Base-by-base conservation (phyloP, 2,329 filamentous ascomycete species). In the Neofusicoccum kwambonambiense region DNA sequence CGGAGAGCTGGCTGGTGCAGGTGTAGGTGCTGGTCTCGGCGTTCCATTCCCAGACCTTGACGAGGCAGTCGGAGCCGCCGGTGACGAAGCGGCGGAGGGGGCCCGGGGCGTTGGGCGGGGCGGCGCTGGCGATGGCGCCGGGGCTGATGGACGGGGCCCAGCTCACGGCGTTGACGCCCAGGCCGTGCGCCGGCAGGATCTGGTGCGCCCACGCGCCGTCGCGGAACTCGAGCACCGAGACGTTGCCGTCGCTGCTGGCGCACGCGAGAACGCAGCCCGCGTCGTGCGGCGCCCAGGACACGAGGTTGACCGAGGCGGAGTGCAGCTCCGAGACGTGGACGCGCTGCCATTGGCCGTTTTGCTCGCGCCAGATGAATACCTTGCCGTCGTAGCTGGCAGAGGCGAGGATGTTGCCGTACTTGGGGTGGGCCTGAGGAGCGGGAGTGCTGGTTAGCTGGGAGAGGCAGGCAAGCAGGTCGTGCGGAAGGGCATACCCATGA, bases 281-380 rank as follows among this genome's bases (percentile, higher is more conserved):
- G 80, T 98, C 95, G 74, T 97, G 94, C 0, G 95, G 95, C n/a
- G 93, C 91, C 95, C 95, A 99, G 39, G 93, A 89, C 57, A 99
- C 92, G 73, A 96, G 91, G 83, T 99, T 99, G 73, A 99, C 95
- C 60, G 90, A 95, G 57, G 94, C 94, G 78, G 94, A 96, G 87
- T 98, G 94, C 63, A 94, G 86, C 68, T 91, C 89, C 76, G 96
- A 96, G 74, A 96, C 92, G 82, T 95, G 96, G 78, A 97, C 92
- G 76, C 90, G 89, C 74, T 93, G 90, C 81, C 81, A 84, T 66
- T 76, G 72, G 68, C 71, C 72, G 47, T 72, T 71, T 78, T 93
- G 90, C 80, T 99, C 95, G 78, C 93, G 92, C 93, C 94, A 99
- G 84, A 99, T 96, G 78, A 98, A 89, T 70, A 99, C 94, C 80